Evolutionary conservation across 495 filamentous ascomycete genomes (phyloP).

Genomic region (Penicillium herquei): DNA sequence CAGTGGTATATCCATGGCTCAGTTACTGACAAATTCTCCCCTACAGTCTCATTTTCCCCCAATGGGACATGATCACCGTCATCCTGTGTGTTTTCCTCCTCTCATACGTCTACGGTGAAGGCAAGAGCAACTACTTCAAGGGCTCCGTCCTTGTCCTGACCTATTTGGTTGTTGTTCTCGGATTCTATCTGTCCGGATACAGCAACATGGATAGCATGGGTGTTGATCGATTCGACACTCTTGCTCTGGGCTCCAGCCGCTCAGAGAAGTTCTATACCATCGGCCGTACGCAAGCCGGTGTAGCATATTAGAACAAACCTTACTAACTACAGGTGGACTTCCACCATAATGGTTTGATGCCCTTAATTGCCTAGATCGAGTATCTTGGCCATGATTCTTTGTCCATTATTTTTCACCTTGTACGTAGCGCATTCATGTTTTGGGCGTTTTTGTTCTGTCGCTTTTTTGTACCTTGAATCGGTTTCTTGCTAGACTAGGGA

Average conservation of each 20-base stretch:
- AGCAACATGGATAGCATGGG: conserved; percentile 60
- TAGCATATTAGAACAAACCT: conserved; percentile 24
- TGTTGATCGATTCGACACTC: conserved; percentile 67
- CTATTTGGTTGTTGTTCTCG: conserved; percentile 88
- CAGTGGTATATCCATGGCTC: not conserved
- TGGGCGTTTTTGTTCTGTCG: not conserved
- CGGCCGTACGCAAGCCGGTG: conserved; percentile 31
- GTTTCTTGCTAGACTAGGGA: not conserved
- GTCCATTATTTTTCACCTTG: not conserved
- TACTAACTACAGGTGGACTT: too few relatives aligned
- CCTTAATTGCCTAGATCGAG: not conserved
- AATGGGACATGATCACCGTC: conserved; percentile 98
- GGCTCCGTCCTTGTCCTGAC: conserved; percentile 91
- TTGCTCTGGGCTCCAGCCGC: conserved; percentile 47
- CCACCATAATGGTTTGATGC: not conserved
- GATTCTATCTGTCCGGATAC: conserved; percentile 85
- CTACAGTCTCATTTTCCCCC: conserved; percentile 86
- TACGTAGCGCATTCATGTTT: conserved; percentile 1
- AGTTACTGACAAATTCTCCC: conserved; percentile 5
- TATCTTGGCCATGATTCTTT: not conserved
- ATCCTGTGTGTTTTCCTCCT: conserved; percentile 97
- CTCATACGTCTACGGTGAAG: conserved; percentile 97
- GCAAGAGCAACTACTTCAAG: conserved; percentile 73
- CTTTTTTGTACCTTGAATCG: not conserved
- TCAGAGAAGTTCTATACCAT: conserved; percentile 42